Evolutionary conservation across 1,139 yeast species (phyloP), one percentile per base, ranked within the genome.

Genomic region (Pichia sp.): DNA sequence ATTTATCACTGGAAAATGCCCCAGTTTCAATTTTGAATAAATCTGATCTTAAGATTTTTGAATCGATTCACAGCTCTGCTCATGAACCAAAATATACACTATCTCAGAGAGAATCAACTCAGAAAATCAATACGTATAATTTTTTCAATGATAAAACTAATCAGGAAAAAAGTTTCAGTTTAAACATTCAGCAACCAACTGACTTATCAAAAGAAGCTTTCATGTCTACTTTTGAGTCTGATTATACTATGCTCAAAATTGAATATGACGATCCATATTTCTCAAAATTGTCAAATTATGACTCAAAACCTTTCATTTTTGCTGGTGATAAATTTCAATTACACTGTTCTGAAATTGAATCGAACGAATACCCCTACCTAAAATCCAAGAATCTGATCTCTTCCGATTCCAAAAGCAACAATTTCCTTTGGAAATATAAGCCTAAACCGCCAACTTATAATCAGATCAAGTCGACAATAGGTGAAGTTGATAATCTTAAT

Each of bases 231-330:
- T 50, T 59, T 39, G 62, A 58, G 38, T 23, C 34, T 1, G 46
- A 61, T 0, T 55, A 60, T 33, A 81, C 80, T 0, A 54, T 73
- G 5, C 71, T 83, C 2, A 68, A 73, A 50, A 64, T 77, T 9
- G 71, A 78, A 27, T 82, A 83, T 56, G 50, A 55, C 2, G 84
- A 77, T 49, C 95, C 96, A 0, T 78, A 65, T 52, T 88, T 77
- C 55, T 73, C 80, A 28, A 66, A 71, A 33, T 61, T 66, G 0
- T 57, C 59, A 1, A 85, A 84, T 52, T 65, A 76, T 4, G 81
- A 82, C 2, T 44, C 62, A 1, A 67, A 65, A 29, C 81, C 94
- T 0, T 71, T 81, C 48, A 62, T 76, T 2, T 81, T 79, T 62
- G 88, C 90, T 0, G 88, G 88, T 27, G 77, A 72, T 48, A 77